phyloP scores from a whole-genome alignment of 805 yeast species.

The Ogataea henricii region DNA sequence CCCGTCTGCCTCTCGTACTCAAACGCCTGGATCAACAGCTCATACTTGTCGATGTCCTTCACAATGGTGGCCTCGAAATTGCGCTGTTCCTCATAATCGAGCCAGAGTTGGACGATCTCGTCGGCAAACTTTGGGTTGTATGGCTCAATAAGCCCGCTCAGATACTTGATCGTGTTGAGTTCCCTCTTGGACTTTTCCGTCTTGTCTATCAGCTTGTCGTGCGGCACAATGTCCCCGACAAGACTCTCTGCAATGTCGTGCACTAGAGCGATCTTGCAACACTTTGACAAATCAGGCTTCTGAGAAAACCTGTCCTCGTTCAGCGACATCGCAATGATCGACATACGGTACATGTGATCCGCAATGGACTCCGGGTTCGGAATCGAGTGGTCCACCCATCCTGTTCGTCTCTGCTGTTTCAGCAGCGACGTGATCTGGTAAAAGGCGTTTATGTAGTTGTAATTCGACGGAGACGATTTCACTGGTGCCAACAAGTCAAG shows the following conservation, averaged over 20 bases:
- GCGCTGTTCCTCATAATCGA: slow-evolving; percentile 85
- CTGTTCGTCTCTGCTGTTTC: slow-evolving; percentile 84
- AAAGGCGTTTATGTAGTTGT: slow-evolving; percentile 36
- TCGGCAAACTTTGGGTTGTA: slow-evolving; percentile 62
- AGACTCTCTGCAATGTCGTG: slow-evolving; percentile 94
- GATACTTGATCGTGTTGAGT: slow-evolving; percentile 64
- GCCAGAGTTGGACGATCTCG: slow-evolving; percentile 74
- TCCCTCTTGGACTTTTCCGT: slow-evolving; percentile 86
- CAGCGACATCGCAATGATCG: slow-evolving; percentile 73
- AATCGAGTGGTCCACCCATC: slow-evolving; percentile 80
- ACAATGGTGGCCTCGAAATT: slow-evolving; percentile 84
- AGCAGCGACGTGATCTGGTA: slow-evolving; percentile 67
- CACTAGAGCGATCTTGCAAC: slow-evolving; percentile 82
- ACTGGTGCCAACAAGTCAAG: slow-evolving; percentile 31
- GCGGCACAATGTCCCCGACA: slow-evolving; percentile 94
- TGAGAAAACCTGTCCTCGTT: slow-evolving; percentile 33
- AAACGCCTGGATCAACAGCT: slow-evolving; percentile 77
- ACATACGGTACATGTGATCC: slow-evolving; percentile 98
- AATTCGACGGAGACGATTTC: slow-evolving; percentile 15
- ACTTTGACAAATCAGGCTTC: slow-evolving; percentile 55
- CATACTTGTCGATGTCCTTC: slow-evolving; percentile 92
- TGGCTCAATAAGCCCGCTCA: slow-evolving; percentile 61
- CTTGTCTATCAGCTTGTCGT: slow-evolving; percentile 64
- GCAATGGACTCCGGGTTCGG: slow-evolving; percentile 69
- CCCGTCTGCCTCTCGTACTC: slow-evolving; percentile 75